phyloP scores from a whole-genome alignment of 2,329 filamentous ascomycete species.

The Monosporascus sp. region DNA sequence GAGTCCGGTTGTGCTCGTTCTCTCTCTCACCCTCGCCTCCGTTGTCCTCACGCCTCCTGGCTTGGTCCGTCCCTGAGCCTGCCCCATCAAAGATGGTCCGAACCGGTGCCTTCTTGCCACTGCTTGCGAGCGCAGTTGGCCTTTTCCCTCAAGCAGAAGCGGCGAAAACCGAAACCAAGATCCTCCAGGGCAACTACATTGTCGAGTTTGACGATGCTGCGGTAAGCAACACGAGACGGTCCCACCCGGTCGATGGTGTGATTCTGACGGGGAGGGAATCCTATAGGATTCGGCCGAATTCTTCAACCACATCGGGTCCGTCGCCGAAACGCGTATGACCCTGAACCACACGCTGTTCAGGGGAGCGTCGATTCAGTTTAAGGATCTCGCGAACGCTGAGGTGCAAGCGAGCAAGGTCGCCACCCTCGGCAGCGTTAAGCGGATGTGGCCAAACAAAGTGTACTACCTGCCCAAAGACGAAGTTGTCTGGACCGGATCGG shows the following conservation, averaged over 20 bases:
- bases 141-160: conserved; percentile 16
- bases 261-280: conserved; percentile 4
- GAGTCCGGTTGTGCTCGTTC: conserved; percentile 7
- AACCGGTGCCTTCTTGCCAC: conserved; percentile 17
- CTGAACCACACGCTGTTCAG: conserved; percentile 49
- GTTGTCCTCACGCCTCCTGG: conserved; percentile 3
- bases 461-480: conserved; percentile 40
- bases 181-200: conserved; percentile 45
- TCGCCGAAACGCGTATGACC: conserved; percentile 41
- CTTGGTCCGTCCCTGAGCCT: conserved; percentile 3
- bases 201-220: conserved; percentile 47
- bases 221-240: conserved; percentile 27
- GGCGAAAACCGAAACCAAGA: conserved; percentile 11
- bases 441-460: conserved; percentile 42
- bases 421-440: conserved; percentile 40
- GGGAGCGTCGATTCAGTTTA: conserved; percentile 48
- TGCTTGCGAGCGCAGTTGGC: conserved; percentile 20
- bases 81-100: conserved; percentile 21
- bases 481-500: conserved; percentile 38
- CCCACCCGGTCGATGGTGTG: not conserved
- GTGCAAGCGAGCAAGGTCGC: conserved; percentile 36
- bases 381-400: conserved; percentile 39
- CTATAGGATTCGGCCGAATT: conserved; percentile 37
- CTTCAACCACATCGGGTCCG: conserved; percentile 30
- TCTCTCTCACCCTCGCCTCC: conserved; percentile 6